phyloP scores from a whole-genome alignment of 1,284 basidiomycete genomes.

The Cronartium quercuum region DNA sequence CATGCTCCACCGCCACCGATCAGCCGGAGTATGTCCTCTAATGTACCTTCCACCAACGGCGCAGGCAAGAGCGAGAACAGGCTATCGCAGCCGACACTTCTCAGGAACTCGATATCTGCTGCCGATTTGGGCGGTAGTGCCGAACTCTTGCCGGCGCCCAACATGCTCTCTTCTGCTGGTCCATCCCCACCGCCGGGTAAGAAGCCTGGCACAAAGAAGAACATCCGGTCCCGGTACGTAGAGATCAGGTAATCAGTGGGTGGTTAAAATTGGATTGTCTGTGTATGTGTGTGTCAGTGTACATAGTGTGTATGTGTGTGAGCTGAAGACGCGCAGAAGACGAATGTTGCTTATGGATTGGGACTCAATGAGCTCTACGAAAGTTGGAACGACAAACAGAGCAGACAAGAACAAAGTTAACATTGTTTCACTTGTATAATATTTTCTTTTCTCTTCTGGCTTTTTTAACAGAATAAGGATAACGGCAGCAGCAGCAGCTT shows the following conservation, averaged over 20 bases:
- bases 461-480: too few species aligned
- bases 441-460: too few species aligned
- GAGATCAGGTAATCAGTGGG: constrained; percentile 27
- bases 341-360: too few species aligned
- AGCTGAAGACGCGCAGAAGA: too few species aligned
- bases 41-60: not conserved
- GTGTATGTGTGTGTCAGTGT: not conserved
- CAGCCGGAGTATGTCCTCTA: not conserved
- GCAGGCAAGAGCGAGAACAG: not conserved
- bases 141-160: not conserved
- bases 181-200: constrained; percentile 10
- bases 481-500: too few species aligned
- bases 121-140: not conserved
- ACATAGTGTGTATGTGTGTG: too few species aligned
- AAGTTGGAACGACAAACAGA: too few species aligned
- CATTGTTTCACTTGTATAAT: too few species aligned
- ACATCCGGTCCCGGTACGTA: constrained; percentile 28
- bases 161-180: not conserved
- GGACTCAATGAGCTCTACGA: too few species aligned
- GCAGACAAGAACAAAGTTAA: too few species aligned
- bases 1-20: not conserved
- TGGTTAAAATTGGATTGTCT: not conserved
- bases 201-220: constrained; percentile 32
- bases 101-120: not conserved
- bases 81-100: not conserved